These are phyloP conservation scores for Paspalum notatum DNA, from an alignment of 176 grass and related monocot genomes.

Conservation along the genomic window DNA sequence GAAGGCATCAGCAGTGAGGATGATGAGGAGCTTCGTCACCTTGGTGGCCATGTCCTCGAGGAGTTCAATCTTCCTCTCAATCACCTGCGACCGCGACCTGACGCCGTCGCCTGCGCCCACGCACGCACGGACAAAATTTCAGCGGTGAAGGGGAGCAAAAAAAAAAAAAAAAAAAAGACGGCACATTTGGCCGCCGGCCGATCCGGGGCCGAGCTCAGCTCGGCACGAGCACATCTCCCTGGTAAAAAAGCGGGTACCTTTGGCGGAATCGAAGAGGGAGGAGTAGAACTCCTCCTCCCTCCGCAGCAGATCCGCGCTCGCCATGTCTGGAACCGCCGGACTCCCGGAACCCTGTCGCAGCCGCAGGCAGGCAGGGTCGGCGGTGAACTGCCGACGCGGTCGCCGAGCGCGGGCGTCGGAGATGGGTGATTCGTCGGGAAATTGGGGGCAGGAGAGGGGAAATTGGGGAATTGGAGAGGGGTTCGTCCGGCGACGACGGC, in stretches of 20 bases:
- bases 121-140: background rate
- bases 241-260: constrained; percentile 43
- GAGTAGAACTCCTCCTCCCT: constrained; percentile 75
- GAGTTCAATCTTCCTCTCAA: constrained; percentile 87
- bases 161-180: too few species aligned
- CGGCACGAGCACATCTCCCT: too few species aligned
- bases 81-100: constrained; percentile 64
- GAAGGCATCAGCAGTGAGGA: background rate
- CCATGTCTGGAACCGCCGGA: constrained; percentile 41
- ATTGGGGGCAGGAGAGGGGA: too few species aligned
- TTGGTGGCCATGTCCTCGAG: constrained; percentile 72
- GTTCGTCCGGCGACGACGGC: background rate
- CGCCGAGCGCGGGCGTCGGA: background rate
- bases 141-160: too few species aligned
- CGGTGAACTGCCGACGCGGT: background rate
- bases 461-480: background rate
- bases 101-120: constrained; percentile 46
- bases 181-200: background rate
- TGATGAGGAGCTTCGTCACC: constrained; percentile 32
- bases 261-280: constrained; percentile 69
- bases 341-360: background rate
- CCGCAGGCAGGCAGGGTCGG: background rate
- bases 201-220: too few species aligned
- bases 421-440: too few species aligned
- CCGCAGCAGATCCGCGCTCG: constrained; percentile 70